Evolutionary conservation across 169 alveolate genomes (phyloP), one percentile per base, ranked within the genome.

Genomic region (Plasmodium knowlesi): DNA sequence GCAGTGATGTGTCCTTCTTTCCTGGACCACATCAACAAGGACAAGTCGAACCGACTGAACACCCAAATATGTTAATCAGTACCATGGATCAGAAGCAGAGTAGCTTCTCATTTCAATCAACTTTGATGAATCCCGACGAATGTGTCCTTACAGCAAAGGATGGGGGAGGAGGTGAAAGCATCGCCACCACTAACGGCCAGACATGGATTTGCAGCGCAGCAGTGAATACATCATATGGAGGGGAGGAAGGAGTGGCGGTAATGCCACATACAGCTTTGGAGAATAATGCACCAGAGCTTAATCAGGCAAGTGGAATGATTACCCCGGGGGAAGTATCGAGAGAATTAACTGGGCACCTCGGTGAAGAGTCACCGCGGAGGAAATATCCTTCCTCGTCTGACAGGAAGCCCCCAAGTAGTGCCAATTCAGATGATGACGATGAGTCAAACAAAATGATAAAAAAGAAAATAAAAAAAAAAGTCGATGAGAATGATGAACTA

Each of bases 381-480:
- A 61, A 61, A 9, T 34, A 61, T 34, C 37, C 10, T 4, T 14
- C 34, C 34, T 5, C 25, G n/a, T n/a, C 32, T 22, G 34, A 61
- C 0, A 8, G 5, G 28, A 25, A 61, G 32, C 32, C 10, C 3
- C 37, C 25, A n/a, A 61, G 74, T 19, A 6, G 22, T 61, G 10
- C 9, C 12, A 25, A 22, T 4, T 39, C 74, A 32, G 57, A 80
- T 16, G 70, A 41, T 2, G 80, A 32, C 3, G 57, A 74, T 30
- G 71, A 84, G 37, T 30, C 53, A 5, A 25, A 74, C 25, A 3
- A 14, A 0, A 22, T 53, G 1, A 85, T 85, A 37, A 74, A 30
- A 70, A 85, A 85, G 46, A 85, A 85, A 32, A 85, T 85, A 50
- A 46, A 74, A 76, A 85, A 72, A 85, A 85, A 74, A 53, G 37